Percentiles rank a stretch among this genome's conserved stretches.
Conservation (phyloP, 495 filamentous ascomycete species). For the Rusavskia elegans region DNA sequence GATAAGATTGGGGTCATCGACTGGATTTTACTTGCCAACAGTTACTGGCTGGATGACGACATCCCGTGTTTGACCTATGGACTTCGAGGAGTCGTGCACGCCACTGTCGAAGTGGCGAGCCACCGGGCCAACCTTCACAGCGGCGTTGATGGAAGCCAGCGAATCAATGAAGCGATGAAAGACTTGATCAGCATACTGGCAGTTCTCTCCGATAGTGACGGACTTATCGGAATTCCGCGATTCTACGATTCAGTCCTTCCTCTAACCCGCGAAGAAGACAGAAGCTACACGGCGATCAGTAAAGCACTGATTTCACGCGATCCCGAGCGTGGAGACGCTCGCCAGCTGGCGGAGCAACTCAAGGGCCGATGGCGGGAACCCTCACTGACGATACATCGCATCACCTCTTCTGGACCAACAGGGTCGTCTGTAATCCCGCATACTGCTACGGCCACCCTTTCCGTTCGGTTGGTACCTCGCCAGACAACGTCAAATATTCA, state of each 20-base stretch:
- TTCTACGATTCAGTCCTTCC: conserved; percentile 76
- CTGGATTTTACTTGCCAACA: conserved; percentile 89
- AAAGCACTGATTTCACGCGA: conserved; percentile 55
- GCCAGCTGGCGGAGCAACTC: conserved; percentile 56
- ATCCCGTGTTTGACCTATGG: conserved; percentile 93
- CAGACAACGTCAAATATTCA: conserved; percentile 69
- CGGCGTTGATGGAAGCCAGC: conserved; percentile 80
- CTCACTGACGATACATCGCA: conserved; percentile 80
- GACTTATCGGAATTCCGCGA: conserved; percentile 44
- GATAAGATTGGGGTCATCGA: conserved; percentile 77
- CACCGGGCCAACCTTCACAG: conserved; percentile 82
- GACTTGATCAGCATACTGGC: conserved; percentile 72
- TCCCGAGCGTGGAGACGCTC: conserved; percentile 47
- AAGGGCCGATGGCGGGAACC: conserved; percentile 96
- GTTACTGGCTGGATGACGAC: conserved; percentile 95
- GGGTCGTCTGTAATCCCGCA: conserved; percentile 80
- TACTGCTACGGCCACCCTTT: conserved; percentile 69
- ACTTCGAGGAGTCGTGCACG: conserved; percentile 85
- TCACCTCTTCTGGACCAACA: conserved; percentile 53
- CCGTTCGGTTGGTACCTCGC: conserved; percentile 82
- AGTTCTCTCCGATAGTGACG: conserved; percentile 52
- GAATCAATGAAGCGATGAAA: conserved; percentile 79
- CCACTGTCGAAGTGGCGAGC: conserved; percentile 72
- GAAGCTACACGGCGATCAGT: conserved; percentile 71
- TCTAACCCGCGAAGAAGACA: conserved; percentile 58